phyloP scores from a whole-genome alignment of 768 basidiomycete species.

The Stropharia rugosoannulata region DNA sequence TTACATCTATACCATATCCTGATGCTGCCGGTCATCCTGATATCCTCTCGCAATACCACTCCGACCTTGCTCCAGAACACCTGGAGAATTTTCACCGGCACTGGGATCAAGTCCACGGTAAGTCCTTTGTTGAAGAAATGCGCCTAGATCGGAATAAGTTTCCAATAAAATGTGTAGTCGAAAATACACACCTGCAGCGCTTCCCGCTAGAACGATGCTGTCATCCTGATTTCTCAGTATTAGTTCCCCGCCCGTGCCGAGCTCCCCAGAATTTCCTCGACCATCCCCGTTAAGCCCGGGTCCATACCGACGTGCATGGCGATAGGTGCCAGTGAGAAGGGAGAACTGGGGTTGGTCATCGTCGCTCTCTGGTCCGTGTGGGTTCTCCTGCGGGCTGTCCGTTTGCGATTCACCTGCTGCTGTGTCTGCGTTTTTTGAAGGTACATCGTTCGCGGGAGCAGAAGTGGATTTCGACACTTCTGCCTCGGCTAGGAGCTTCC shows the following conservation, averaged over 20 bases:
- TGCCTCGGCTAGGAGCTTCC: conserved; percentile 45
- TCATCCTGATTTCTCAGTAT: conserved; percentile 65
- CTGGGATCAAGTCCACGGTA: conserved; percentile 83
- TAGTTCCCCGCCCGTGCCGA: conserved; percentile 35
- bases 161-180: neutral
- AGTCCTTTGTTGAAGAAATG: conserved; percentile 70
- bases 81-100: conserved; percentile 75
- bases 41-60: conserved; percentile 91
- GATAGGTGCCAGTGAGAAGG: conserved; percentile 80
- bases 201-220: conserved; percentile 58
- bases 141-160: conserved; percentile 37
- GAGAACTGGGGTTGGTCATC: conserved; percentile 82
- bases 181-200: conserved; percentile 61
- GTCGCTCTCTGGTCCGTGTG: conserved; percentile 39
- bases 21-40: conserved; percentile 45
- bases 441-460: neutral
- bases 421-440: conserved; percentile 18
- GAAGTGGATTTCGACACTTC: neutral
- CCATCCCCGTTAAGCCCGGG: conserved; percentile 6
- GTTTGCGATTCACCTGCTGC: conserved; percentile 28
- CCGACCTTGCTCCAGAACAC: conserved; percentile 83
- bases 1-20: conserved; percentile 1
- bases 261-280: neutral
- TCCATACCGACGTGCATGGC: conserved; percentile 72
- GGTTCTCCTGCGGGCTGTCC: too few species aligned